A percentile compares a stretch with the other conserved stretches of the same genome.
phyloP scores from a whole-genome alignment of 2,329 filamentous ascomycete genomes.

The Xylaria sp. region DNA sequence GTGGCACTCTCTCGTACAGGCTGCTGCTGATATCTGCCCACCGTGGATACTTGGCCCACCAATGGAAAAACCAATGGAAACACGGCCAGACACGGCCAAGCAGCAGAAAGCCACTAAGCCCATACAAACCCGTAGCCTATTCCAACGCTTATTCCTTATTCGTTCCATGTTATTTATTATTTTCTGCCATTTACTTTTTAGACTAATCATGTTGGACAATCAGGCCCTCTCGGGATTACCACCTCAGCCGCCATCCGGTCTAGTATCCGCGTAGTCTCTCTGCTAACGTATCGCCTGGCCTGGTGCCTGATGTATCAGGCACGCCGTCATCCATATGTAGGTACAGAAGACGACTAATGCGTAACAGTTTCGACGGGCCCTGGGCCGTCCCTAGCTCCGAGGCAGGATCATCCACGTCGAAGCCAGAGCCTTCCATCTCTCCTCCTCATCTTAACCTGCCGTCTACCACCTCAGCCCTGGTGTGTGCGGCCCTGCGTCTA shows the following conservation, averaged over 20 bases:
- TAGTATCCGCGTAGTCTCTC: background rate
- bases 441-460: background rate
- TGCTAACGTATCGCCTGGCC: background rate
- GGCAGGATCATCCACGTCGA: background rate
- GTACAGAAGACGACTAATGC: constrained; percentile 13
- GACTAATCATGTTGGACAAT: constrained; percentile 16
- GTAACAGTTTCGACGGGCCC: background rate
- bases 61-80: too few relatives aligned
- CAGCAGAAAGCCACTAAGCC: too few relatives aligned
- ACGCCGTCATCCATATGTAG: constrained; percentile 22
- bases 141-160: constrained; percentile 9
- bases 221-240: background rate
- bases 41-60: background rate
- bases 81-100: background rate
- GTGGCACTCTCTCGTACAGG: background rate
- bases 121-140: background rate
- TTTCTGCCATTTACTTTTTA: background rate
- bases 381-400: background rate
- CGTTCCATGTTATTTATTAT: too few relatives aligned
- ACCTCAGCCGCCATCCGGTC: constrained; percentile 1
- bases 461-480: background rate
- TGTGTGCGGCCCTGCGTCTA: background rate
- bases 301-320: background rate
- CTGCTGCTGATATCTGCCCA: background rate
- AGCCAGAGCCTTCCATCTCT: background rate